Evolutionary conservation across 192 early-diverging fungal species (phyloP), one percentile per base, ranked within the genome.

Genomic region (Coemansia sp.): DNA sequence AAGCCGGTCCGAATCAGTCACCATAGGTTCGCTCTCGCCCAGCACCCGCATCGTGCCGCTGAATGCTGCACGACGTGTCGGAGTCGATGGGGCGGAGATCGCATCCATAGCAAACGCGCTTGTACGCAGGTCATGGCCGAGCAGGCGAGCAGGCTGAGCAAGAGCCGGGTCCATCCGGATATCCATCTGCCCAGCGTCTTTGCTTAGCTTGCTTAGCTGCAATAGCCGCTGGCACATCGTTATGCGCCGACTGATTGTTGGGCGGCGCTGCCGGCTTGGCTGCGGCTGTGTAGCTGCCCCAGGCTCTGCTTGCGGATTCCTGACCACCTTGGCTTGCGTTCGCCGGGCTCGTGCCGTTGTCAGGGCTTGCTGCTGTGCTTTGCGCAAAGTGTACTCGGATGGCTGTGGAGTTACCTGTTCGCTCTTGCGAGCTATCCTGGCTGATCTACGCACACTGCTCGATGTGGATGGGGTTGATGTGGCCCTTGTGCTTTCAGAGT

Each of bases 1-100:
- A 26, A 69, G 54, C 26, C 66, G 57, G 7, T 76, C 66, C 2
- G 41, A 28, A 36, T 69, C 63, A 38, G 48, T 58, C 14, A 76
- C 30, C 21, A 62, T 49, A 9, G 66, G 66, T 20, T 52, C 73
- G 41, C 58, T 31, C 17, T 66, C 67, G 39, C 73, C 73, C 45
- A 64, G 64, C 56, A 69, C 73, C 3, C 73, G 73, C 62, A 76
- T 76, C 5, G 73, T 32, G 16, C 73, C 73, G 51, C 73, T 69
- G 52, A 76, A 62, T 32, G 63, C 46, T 9, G 73, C 58, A 23
- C 62, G 62, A 14, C 62, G 66, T 9, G 46, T 37, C 15, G 73
- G 73, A 7, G 62, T 60, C 16, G 66, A 46, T 11, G 73, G 62
- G 40, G 40, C 41, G 3, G 66, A 65, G 9, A 37, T 23, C 0